Evolutionary conservation across 208 protist species (phyloP).

Genomic region (Angomonas ambiguus): DNA sequence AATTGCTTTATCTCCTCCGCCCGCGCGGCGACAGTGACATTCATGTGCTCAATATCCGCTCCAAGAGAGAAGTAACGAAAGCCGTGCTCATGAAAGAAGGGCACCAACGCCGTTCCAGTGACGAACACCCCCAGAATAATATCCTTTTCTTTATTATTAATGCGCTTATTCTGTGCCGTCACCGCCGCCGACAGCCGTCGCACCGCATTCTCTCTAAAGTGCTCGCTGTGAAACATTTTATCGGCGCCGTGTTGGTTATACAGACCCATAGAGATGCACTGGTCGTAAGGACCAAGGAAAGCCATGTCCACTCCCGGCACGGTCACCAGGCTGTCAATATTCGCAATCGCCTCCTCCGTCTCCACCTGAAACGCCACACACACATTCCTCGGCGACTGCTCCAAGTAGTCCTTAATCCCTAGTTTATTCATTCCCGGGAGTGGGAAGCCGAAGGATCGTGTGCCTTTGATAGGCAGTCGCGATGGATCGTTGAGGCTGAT

Average conservation of each 20-base stretch:
- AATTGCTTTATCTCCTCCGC: background rate
- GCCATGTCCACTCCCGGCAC: constrained; percentile 41
- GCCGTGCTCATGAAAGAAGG: constrained; percentile 27
- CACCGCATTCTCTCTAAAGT: constrained; percentile 24
- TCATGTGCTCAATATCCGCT: constrained; percentile 25
- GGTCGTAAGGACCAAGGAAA: constrained; percentile 33
- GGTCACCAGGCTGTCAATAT: constrained; percentile 34
- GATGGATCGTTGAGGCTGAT: background rate
- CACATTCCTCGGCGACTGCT: constrained; percentile 25
- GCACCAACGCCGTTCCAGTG: constrained; percentile 23
- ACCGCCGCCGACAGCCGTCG: constrained; percentile 19
- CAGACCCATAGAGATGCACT: constrained; percentile 35
- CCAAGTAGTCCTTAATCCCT: constrained; percentile 26
- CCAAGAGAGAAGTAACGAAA: constrained; percentile 39
- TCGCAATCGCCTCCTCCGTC: constrained; percentile 31
- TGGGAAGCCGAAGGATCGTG: constrained; percentile 26
- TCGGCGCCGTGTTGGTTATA: constrained; percentile 15
- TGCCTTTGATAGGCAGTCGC: constrained; percentile 12
- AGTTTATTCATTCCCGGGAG: constrained; percentile 20
- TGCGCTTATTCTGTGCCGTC: constrained; percentile 21
- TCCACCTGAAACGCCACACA: constrained; percentile 42
- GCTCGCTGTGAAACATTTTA: background rate
- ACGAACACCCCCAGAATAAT: constrained; percentile 26
- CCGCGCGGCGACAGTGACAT: background rate
- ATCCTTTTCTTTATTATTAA: background rate